A percentile compares a stretch with the other conserved stretches of the same genome.
phyloP scores from a whole-genome alignment of 176 grass and related monocot genomes.

The Zea luxurians region DNA sequence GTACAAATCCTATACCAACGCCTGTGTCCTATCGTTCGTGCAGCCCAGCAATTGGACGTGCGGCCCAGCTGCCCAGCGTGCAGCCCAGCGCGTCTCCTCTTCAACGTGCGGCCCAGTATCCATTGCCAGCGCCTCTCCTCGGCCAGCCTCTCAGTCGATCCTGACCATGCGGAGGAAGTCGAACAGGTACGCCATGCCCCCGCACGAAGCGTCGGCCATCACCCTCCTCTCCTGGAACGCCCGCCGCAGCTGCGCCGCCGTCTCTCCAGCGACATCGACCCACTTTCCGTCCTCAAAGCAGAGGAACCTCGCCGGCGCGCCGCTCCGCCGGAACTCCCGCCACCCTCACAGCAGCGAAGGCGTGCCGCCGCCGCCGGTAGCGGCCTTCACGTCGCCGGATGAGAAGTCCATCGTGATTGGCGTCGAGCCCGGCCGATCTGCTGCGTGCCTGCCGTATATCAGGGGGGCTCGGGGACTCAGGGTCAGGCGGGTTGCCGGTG shows the following conservation, averaged over 20 bases:
- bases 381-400: slow-evolving; percentile 9
- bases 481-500: not conserved
- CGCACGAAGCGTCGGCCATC: slow-evolving; percentile 29
- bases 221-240: slow-evolving; percentile 49
- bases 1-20: no score
- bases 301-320: slow-evolving; percentile 56
- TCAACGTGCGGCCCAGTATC: no score
- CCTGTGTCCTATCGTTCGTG: no score
- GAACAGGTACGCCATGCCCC: slow-evolving; percentile 41
- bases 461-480: not conserved
- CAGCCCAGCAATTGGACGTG: no score
- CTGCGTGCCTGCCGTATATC: not conserved
- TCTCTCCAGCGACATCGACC: slow-evolving; percentile 48
- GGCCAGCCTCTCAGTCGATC: no score
- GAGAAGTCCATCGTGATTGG: slow-evolving; percentile 23
- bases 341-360: slow-evolving; percentile 27
- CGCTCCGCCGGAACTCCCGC: slow-evolving; percentile 52
- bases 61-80: no score
- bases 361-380: not conserved
- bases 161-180: slow-evolving; percentile 69
- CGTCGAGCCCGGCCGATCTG: not conserved
- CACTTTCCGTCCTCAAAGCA: slow-evolving; percentile 59
- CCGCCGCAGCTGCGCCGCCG: slow-evolving; percentile 20
- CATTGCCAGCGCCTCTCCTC: no score
- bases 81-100: no score